phyloP scores from a whole-genome alignment of 176 grass and related monocot species.

The Ampelocalamus luodianensis region DNA sequence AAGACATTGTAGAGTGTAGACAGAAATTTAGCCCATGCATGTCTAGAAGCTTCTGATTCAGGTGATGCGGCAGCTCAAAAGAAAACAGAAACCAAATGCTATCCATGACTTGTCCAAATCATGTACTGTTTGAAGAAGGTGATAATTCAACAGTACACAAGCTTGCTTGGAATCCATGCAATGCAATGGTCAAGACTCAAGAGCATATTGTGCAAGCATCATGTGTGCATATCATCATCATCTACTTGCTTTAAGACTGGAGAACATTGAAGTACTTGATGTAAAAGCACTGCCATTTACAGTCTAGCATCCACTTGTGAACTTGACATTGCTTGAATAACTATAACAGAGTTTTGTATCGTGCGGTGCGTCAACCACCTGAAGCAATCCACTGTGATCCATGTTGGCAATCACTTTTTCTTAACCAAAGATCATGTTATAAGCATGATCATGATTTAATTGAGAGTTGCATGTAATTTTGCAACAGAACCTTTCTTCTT shows the following conservation, averaged over 20 bases:
- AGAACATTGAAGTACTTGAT: slow-evolving; percentile 16
- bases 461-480: background rate
- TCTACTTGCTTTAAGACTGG: slow-evolving; percentile 38
- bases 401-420: background rate
- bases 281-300: slow-evolving; percentile 30
- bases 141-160: background rate
- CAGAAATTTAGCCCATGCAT: background rate
- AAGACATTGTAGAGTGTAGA: background rate
- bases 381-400: background rate
- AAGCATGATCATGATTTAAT: background rate
- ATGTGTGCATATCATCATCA: slow-evolving; percentile 28
- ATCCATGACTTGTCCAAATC: slow-evolving; percentile 27
- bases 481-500: background rate
- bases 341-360: background rate
- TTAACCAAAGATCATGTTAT: background rate
- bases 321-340: background rate
- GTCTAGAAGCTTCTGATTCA: slow-evolving; percentile 11
- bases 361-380: background rate
- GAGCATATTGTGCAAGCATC: slow-evolving; percentile 18
- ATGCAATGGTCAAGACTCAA: background rate
- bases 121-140: slow-evolving; percentile 27
- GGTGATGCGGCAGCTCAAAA: background rate
- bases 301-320: slow-evolving; percentile 33
- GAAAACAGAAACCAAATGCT: background rate
- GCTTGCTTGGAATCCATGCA: slow-evolving; percentile 46